phyloP scores from a whole-genome alignment of 805 yeast genomes.

The Maudiozyma bulderi region DNA sequence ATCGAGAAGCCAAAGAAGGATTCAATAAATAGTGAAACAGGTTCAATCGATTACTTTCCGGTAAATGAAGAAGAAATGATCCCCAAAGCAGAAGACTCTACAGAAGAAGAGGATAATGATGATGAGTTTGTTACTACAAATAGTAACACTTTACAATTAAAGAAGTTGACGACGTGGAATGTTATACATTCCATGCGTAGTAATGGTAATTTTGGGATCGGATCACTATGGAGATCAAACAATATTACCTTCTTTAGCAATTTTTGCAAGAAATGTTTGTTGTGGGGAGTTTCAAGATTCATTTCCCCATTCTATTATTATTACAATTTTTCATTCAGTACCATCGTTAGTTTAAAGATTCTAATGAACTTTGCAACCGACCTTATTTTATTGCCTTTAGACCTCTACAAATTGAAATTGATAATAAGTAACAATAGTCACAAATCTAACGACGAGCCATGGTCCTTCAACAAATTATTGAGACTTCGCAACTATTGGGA shows the following conservation, averaged over 20 bases:
- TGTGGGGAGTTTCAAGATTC: not conserved
- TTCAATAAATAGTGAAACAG: not conserved
- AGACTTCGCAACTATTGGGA: slow-evolving; percentile 1
- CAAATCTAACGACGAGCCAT: not conserved
- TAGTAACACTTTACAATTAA: not conserved
- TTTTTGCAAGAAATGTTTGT: slow-evolving; percentile 35
- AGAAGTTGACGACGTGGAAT: slow-evolving; percentile 47
- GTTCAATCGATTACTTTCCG: slow-evolving; percentile 13
- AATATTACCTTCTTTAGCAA: slow-evolving; percentile 73
- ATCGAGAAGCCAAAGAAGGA: not conserved
- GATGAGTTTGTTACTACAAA: not conserved
- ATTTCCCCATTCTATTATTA: slow-evolving; percentile 2
- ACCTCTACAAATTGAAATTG: slow-evolving; percentile 67
- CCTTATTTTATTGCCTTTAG: slow-evolving; percentile 67
- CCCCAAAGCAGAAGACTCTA: not conserved
- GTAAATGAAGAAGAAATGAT: slow-evolving; percentile 25
- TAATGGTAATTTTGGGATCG: slow-evolving; percentile 48
- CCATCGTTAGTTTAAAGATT: slow-evolving; percentile 40
- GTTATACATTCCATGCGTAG: slow-evolving; percentile 54
- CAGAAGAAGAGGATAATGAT: not conserved
- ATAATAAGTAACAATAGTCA: slow-evolving; percentile 41
- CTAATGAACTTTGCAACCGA: slow-evolving; percentile 67
- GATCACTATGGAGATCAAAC: slow-evolving; percentile 63
- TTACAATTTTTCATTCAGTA: slow-evolving; percentile 1
- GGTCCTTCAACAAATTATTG: not conserved